phyloP scores from a whole-genome alignment of 345 rosid genomes.

The Turritis glabra region DNA sequence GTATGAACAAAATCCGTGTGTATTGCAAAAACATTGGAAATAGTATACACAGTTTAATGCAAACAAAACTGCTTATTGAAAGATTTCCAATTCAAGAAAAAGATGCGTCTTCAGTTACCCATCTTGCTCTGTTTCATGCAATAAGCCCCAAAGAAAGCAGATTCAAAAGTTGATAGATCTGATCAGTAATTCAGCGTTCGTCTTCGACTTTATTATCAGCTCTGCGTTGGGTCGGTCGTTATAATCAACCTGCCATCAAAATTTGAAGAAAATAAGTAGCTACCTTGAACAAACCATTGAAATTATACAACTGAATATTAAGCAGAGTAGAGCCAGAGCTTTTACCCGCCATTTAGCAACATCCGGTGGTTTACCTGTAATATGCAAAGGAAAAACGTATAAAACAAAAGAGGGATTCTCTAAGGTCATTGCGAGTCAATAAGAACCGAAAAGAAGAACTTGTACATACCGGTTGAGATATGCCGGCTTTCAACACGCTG shows the following conservation, averaged over 20 bases:
- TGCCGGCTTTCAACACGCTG: constrained; percentile 72
- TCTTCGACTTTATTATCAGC: constrained; percentile 69
- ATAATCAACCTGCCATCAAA: constrained; percentile 63
- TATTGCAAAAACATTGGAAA: not conserved
- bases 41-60: not conserved
- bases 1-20: not conserved
- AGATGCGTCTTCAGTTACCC: not conserved
- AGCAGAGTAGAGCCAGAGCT: not conserved
- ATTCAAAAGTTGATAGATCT: constrained; percentile 49
- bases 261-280: not conserved
- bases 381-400: not conserved
- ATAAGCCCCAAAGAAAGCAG: not conserved
- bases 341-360: constrained; percentile 86
- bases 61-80: not conserved
- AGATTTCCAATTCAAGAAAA: not conserved
- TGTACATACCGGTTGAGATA: constrained; percentile 64
- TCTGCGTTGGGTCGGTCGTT: constrained; percentile 89
- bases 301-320: not conserved
- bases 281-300: not conserved
- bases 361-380: constrained; percentile 72
- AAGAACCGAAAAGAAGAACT: not conserved
- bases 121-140: constrained; percentile 5
- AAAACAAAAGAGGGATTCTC: not conserved
- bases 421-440: not conserved
- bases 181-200: constrained; percentile 68